These are phyloP conservation scores for Trichosporon sp. DNA, from an alignment of 1,284 basidiomycete species.

Conservation along the genomic window DNA sequence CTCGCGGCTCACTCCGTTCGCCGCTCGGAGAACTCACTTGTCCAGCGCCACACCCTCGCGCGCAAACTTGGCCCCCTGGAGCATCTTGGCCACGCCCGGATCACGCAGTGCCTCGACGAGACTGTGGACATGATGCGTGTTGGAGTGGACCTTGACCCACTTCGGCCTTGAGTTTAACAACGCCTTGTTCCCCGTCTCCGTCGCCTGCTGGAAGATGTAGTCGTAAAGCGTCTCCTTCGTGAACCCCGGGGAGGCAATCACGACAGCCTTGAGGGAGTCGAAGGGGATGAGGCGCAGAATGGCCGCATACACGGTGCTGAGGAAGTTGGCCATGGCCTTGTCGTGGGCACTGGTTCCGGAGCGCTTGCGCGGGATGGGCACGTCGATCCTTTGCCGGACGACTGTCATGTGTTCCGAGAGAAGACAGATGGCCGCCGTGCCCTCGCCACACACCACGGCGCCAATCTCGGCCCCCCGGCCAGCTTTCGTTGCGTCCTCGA, in stretches of 20 bases:
- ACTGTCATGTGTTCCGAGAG: constrained; percentile 97
- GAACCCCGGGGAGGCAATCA: constrained; percentile 96
- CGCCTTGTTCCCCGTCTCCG: constrained; percentile 77
- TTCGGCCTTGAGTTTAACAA: constrained; percentile 77
- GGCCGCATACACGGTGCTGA: constrained; percentile 80
- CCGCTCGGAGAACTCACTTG: constrained; percentile 62
- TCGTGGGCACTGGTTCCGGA: constrained; percentile 81
- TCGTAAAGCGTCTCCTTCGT: constrained; percentile 81
- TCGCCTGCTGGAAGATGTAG: constrained; percentile 79
- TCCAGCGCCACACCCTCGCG: constrained; percentile 88
- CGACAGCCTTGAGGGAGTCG: constrained; percentile 78
- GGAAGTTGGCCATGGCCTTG: constrained; percentile 81
- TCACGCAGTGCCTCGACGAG: constrained; percentile 92
- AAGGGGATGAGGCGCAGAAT: constrained; percentile 89
- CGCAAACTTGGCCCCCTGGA: constrained; percentile 98
- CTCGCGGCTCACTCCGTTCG: no score
- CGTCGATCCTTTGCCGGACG: constrained; percentile 85
- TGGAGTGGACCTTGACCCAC: constrained; percentile 87
- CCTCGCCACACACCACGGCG: constrained; percentile 93
- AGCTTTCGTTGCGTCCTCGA: constrained; percentile 86
- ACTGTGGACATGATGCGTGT: constrained; percentile 92
- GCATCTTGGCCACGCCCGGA: constrained; percentile 69
- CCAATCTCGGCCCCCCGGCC: constrained; percentile 94
- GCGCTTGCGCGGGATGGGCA: constrained; percentile 88
- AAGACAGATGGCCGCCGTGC: constrained; percentile 89